Evolutionary conservation across 345 rosid genomes (phyloP).

Genomic region (Eucalyptus curtisii): DNA sequence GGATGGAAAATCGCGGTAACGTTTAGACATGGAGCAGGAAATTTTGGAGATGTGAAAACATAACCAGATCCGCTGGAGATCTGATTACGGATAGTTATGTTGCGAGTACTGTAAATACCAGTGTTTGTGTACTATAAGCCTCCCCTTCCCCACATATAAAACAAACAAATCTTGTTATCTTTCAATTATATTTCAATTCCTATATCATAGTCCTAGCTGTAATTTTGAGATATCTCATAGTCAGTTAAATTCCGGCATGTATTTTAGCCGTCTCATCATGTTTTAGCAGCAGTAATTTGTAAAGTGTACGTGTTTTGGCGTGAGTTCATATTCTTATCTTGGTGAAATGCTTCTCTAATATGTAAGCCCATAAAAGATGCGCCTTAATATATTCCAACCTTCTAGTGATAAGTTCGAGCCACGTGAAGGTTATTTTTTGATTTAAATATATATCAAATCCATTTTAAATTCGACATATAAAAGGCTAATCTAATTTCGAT

Average conservation of each 20-base stretch:
- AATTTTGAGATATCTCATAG: not conserved
- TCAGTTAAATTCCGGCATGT: not conserved
- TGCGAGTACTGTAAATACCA: not conserved
- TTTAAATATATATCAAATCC: not conserved
- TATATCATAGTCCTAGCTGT: not conserved
- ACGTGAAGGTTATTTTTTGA: not conserved
- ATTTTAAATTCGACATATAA: no score
- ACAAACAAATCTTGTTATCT: no score
- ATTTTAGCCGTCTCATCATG: not conserved
- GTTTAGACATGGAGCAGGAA: not conserved
- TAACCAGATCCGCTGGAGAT: not conserved
- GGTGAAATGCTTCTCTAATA: not conserved
- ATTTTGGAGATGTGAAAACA: not conserved
- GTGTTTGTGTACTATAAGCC: not conserved
- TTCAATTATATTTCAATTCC: not conserved
- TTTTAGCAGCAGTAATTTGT: not conserved
- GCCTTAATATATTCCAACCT: not conserved
- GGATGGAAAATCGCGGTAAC: not conserved
- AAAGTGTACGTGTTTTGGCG: not conserved
- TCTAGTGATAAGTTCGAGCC: not conserved
- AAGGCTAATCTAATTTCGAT: not conserved
- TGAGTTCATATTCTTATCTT: not conserved
- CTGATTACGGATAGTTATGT: not conserved
- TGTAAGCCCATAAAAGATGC: not conserved
- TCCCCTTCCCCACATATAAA: no score